Evolutionary conservation across 2,329 filamentous ascomycete genomes (phyloP).

Genomic region (Talaromyces piceae): DNA sequence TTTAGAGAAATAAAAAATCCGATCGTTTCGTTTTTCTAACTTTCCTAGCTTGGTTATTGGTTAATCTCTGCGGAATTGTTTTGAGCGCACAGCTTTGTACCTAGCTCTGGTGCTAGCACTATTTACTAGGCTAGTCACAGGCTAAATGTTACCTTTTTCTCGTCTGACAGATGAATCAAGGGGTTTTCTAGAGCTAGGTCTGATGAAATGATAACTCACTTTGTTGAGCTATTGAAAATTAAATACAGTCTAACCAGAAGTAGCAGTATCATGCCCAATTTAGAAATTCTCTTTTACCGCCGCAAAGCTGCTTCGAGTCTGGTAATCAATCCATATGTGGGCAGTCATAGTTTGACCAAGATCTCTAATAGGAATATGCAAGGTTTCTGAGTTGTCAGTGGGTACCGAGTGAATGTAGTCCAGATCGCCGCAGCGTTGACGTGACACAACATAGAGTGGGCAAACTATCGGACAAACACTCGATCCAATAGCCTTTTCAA

Average conservation of each 20-base stretch:
- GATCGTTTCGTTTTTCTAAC: neutral
- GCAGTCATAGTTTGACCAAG: neutral
- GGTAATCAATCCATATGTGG: neutral
- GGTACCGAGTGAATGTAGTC: too few relatives aligned
- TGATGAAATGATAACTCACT: too few relatives aligned
- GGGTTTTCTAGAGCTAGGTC: too few relatives aligned
- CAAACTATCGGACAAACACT: too few relatives aligned
- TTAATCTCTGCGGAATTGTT: neutral
- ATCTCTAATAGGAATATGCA: neutral
- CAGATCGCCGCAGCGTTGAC: too few relatives aligned
- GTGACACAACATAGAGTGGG: too few relatives aligned
- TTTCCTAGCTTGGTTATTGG: neutral
- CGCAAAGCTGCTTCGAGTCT: too few relatives aligned
- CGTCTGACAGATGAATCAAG: neutral
- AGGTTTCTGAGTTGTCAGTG: too few relatives aligned
- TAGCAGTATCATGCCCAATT: neutral
- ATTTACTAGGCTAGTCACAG: neutral
- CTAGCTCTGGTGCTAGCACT: neutral
- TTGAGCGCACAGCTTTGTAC: neutral
- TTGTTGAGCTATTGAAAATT: too few relatives aligned
- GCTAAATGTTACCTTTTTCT: too few relatives aligned
- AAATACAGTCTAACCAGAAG: neutral
- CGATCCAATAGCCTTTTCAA: too few relatives aligned
- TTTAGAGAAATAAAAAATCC: neutral
- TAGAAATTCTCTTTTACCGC: neutral